phyloP scores from a whole-genome alignment of 2,329 filamentous ascomycete genomes.

The Alternaria consortialis region DNA sequence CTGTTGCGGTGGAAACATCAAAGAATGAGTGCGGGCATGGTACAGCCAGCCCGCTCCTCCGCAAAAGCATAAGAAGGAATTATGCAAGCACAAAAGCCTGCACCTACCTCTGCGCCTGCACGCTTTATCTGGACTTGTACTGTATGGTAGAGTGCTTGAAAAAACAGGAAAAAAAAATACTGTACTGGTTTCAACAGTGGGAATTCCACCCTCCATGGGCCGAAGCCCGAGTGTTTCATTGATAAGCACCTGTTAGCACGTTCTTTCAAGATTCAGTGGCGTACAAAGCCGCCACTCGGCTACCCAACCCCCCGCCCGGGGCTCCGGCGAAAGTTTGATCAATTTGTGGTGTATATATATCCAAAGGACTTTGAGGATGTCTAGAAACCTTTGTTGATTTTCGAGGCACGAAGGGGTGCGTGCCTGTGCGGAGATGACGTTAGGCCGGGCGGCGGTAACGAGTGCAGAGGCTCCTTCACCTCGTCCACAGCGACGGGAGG shows the following conservation, averaged over 20 bases:
- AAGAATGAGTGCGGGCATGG: neutral
- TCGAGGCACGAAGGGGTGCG: neutral
- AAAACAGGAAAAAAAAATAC: neutral
- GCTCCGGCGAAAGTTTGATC: neutral
- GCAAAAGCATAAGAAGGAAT: neutral
- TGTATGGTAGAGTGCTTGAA: neutral
- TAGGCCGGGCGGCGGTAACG: neutral
- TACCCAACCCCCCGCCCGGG: neutral
- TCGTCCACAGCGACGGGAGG: neutral
- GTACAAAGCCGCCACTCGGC: neutral
- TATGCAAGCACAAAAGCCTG: neutral
- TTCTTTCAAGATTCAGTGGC: neutral
- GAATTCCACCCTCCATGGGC: neutral
- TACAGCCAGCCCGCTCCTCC: neutral
- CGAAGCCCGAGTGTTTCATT: neutral
- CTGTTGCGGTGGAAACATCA: neutral
- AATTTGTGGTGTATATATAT: neutral
- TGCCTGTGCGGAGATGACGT: neutral
- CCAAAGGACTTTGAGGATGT: neutral
- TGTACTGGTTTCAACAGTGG: neutral
- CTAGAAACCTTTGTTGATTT: neutral
- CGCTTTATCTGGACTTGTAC: neutral
- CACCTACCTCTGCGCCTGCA: neutral
- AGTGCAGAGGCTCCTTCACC: neutral
- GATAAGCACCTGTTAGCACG: neutral